Evolutionary conservation across 805 yeast genomes (phyloP), one percentile per base, ranked within the genome.

Genomic region (Yamadazyma insecticola): DNA sequence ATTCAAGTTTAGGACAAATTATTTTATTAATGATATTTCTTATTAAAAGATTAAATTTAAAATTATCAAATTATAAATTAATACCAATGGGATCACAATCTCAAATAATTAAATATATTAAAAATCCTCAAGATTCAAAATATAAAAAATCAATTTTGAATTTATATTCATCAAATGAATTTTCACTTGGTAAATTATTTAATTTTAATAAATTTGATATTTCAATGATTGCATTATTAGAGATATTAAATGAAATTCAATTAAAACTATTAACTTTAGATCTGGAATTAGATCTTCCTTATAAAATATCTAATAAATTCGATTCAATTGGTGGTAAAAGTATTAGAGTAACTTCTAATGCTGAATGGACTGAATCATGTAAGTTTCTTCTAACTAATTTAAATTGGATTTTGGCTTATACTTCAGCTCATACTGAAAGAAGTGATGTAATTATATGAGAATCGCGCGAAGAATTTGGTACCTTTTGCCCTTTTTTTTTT

Each of bases 351-450:
- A 74, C 84, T 2, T 72, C 84, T 3, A 81, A 80, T 50, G 76
- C 76, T 26, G 86, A 82, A 39, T 89, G 97, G 97, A 86, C 96
- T 0, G 74, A 81, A 16, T 90, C 95, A 1, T 88, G 96, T 57
- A 81, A 83, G 46, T 83, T 78, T 48, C 62, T 90, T 9, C 59
- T 89, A 28, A 84, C 92, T 0, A 76, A 90, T 39, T 37, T 66
- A 18, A 87, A 86, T 49, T 90, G 96, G 95, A 69, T 90, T 6
- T 58, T 89, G 33, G 81, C 89, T 4, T 87, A 79, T 50, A 75
- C 86, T 3, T 70, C 80, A 37, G 64, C 48, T 3, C 59, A 56
- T 31, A 51, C 60, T 11, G n/a, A n/a, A n/a, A n/a, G n/a, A n/a
- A n/a, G n/a, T n/a, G n/a, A n/a, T n/a, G n/a, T n/a, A n/a, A n/a